Conservation (phyloP, 2,329 filamentous ascomycete species). For the Xylariaceae sp. region DNA sequence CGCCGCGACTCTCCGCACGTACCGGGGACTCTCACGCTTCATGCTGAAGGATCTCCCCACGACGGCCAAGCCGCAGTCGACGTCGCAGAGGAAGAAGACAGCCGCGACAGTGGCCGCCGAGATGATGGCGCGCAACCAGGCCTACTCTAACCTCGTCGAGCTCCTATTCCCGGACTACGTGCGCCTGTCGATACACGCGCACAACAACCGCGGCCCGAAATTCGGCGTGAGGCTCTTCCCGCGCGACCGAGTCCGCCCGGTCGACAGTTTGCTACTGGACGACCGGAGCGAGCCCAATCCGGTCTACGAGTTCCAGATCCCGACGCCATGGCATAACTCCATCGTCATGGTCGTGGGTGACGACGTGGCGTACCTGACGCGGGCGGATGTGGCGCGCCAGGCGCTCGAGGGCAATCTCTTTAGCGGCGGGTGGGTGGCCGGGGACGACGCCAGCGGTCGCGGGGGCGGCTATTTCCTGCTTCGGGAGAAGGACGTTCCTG, state of each 20-base stretch:
- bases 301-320: slow-evolving; percentile 31
- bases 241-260: slow-evolving; percentile 27
- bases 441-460: neutral
- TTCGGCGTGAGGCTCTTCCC: slow-evolving; percentile 40
- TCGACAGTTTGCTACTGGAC: slow-evolving; percentile 18
- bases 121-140: slow-evolving; percentile 50
- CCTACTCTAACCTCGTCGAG: slow-evolving; percentile 1
- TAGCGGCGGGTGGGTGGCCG: slow-evolving; percentile 14
- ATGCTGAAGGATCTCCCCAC: slow-evolving; percentile 37
- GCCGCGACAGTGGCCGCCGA: slow-evolving; percentile 37
- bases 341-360: slow-evolving; percentile 27
- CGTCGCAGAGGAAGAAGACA: slow-evolving; percentile 27
- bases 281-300: slow-evolving; percentile 7
- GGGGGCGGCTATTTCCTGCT: slow-evolving; percentile 3
- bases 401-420: slow-evolving; percentile 13
- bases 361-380: slow-evolving; percentile 16
- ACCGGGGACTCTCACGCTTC: slow-evolving; percentile 61
- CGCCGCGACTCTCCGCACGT: slow-evolving; percentile 45
- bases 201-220: slow-evolving; percentile 40
- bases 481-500: too few species aligned
- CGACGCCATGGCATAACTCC: slow-evolving; percentile 43
- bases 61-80: slow-evolving; percentile 23
- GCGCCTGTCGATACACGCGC: slow-evolving; percentile 51
- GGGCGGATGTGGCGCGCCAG: slow-evolving; percentile 19
- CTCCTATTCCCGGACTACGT: slow-evolving; percentile 40